These are phyloP conservation scores for Triangularia verruculosa DNA, from an alignment of 2,329 filamentous ascomycete species.

Conservation along the genomic window DNA sequence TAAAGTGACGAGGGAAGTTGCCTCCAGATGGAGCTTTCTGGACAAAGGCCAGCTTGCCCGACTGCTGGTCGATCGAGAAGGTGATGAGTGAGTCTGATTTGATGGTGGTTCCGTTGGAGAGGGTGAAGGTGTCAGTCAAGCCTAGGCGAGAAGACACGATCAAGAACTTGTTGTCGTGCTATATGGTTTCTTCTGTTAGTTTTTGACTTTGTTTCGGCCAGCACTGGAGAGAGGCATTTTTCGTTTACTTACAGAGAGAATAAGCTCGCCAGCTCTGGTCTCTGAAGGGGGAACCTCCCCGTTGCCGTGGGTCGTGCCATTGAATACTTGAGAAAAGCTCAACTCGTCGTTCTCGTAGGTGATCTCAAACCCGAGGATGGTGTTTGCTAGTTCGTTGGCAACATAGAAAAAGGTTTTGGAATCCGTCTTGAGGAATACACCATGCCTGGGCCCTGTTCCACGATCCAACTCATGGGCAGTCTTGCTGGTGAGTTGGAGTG, in stretches of 20 bases:
- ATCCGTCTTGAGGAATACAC: conserved; percentile 50
- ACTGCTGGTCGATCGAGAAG: conserved; percentile 52
- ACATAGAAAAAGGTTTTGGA: conserved; percentile 56
- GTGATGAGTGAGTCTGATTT: conserved; percentile 63
- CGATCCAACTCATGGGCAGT: conserved; percentile 41
- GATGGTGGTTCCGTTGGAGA: conserved; percentile 42
- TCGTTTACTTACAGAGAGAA: conserved; percentile 53
- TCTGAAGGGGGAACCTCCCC: conserved; percentile 38
- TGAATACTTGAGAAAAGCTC: conserved; percentile 46
- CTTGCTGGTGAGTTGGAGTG: conserved; percentile 38
- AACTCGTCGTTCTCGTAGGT: conserved; percentile 46
- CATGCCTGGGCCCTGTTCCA: conserved; percentile 64
- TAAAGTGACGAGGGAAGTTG: conserved; percentile 63
- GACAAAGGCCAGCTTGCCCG: conserved; percentile 54
- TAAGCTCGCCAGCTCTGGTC: conserved; percentile 54
- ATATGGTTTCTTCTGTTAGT: conserved; percentile 27
- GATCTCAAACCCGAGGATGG: conserved; percentile 55
- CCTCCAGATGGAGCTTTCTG: conserved; percentile 64
- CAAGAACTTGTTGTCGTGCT: conserved; percentile 61
- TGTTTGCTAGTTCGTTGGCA: conserved; percentile 59
- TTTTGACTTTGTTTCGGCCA: conserved; percentile 10
- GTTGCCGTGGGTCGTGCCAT: conserved; percentile 47
- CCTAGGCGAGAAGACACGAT: conserved; percentile 68
- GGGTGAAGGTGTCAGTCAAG: conserved; percentile 47
- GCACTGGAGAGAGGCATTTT: neutral